These are phyloP conservation scores for Rhynchospora tenuis DNA, from an alignment of 176 grass and related monocot species.

Conservation along the genomic window DNA sequence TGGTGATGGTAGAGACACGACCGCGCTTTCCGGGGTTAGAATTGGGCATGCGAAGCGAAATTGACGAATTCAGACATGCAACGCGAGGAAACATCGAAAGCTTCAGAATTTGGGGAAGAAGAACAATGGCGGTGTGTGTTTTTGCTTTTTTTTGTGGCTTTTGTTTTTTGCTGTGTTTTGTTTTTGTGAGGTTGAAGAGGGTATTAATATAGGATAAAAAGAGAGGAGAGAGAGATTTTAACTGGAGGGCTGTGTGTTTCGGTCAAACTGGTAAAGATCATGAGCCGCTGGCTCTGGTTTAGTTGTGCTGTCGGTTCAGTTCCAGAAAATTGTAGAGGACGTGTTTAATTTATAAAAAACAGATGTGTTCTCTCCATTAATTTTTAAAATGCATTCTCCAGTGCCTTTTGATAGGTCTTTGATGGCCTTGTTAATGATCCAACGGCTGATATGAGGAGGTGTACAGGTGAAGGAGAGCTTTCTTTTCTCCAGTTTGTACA, in stretches of 20 bases:
- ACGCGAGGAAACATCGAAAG: slow-evolving; percentile 19
- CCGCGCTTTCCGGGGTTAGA: neutral
- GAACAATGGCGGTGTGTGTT: neutral
- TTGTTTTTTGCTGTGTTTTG: neutral
- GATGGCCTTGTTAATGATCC: neutral
- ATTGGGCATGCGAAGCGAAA: neutral
- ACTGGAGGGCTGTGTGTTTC: neutral
- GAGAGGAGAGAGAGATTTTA: neutral
- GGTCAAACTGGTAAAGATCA: neutral
- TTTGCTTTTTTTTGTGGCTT: neutral
- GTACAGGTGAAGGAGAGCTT: neutral
- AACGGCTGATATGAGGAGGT: neutral
- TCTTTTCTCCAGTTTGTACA: neutral
- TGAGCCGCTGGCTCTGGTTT: neutral
- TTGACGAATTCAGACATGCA: slow-evolving; percentile 14
- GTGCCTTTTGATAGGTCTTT: neutral
- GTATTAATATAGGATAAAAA: neutral
- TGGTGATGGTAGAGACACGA: neutral
- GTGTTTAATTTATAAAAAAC: neutral
- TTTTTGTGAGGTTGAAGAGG: neutral
- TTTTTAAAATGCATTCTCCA: neutral
- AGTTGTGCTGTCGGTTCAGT: neutral
- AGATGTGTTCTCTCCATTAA: neutral
- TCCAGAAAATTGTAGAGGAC: neutral
- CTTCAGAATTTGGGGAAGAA: neutral